These are phyloP conservation scores for Rhizoclosmatium globosum DNA, from an alignment of 192 early-diverging fungal genomes.

Conservation along the genomic window DNA sequence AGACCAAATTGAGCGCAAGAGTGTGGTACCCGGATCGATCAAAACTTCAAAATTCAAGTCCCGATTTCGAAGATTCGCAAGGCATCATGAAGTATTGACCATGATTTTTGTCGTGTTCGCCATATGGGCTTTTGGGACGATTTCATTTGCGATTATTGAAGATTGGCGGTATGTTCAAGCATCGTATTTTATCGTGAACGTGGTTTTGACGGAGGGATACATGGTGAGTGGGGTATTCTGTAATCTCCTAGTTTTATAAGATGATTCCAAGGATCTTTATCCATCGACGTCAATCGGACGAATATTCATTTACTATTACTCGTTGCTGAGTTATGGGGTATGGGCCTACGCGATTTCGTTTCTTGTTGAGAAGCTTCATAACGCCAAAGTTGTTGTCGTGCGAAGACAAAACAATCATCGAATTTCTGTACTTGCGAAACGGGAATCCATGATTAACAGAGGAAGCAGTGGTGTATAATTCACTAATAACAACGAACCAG, in stretches of 20 bases:
- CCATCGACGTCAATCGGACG: background rate
- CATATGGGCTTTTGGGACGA: background rate
- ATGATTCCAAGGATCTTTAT: background rate
- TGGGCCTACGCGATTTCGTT: background rate
- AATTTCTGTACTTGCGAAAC: too few relatives aligned
- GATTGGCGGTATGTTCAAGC: background rate
- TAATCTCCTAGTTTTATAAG: too few relatives aligned
- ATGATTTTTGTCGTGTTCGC: background rate
- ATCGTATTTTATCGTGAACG: background rate
- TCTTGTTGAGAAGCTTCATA: background rate
- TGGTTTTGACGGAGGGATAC: background rate
- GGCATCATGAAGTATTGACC: background rate
- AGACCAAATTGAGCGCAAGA: background rate
- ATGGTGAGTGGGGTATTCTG: too few relatives aligned
- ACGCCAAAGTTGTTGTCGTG: background rate
- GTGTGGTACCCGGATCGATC: background rate
- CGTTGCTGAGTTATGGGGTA: background rate
- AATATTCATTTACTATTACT: background rate
- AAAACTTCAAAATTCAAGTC: background rate
- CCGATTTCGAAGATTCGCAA: background rate
- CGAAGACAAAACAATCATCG: too few relatives aligned
- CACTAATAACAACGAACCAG: too few relatives aligned
- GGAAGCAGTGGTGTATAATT: too few relatives aligned
- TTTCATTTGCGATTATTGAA: background rate
- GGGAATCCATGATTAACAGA: too few relatives aligned